Percentiles rank a stretch among this genome's conserved stretches.
phyloP scores from a whole-genome alignment of 108 stramenopile genomes.

The Nannochloropsis oceanica region DNA sequence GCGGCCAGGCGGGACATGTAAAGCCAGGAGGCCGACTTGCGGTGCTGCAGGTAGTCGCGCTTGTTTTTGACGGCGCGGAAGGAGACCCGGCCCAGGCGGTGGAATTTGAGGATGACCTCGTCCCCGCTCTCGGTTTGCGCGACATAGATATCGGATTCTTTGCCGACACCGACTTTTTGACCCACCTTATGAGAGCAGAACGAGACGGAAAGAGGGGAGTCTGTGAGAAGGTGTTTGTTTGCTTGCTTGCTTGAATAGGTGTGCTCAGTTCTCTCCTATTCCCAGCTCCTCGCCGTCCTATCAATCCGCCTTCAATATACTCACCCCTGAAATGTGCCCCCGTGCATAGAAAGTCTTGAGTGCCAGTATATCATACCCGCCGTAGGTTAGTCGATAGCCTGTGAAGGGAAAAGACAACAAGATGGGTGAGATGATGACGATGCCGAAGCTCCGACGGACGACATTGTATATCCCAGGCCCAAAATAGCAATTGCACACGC shows the following conservation, averaged over 20 bases:
- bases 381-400: constrained; percentile 79
- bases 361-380: constrained; percentile 92
- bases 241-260: too few relatives aligned
- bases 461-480: too few relatives aligned
- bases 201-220: too few relatives aligned
- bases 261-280: too few relatives aligned
- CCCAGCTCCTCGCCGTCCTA: too few relatives aligned
- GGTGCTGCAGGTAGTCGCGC: constrained; percentile 80
- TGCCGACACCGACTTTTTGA: constrained; percentile 93
- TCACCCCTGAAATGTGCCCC: constrained; percentile 58
- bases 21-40: constrained; percentile 58
- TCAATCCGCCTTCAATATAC: not conserved
- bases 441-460: too few relatives aligned
- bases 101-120: constrained; percentile 82
- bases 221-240: too few relatives aligned
- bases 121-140: constrained; percentile 42
- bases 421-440: too few relatives aligned
- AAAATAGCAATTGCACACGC: too few relatives aligned
- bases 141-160: constrained; percentile 64
- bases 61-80: constrained; percentile 86
- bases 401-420: too few relatives aligned
- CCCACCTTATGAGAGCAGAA: too few relatives aligned
- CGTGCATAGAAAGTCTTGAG: constrained; percentile 59
- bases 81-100: constrained; percentile 76
- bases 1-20: constrained; percentile 84